Evolutionary conservation across 2,329 filamentous ascomycete genomes (phyloP).

Genomic region (Lachnum nothofagi): DNA sequence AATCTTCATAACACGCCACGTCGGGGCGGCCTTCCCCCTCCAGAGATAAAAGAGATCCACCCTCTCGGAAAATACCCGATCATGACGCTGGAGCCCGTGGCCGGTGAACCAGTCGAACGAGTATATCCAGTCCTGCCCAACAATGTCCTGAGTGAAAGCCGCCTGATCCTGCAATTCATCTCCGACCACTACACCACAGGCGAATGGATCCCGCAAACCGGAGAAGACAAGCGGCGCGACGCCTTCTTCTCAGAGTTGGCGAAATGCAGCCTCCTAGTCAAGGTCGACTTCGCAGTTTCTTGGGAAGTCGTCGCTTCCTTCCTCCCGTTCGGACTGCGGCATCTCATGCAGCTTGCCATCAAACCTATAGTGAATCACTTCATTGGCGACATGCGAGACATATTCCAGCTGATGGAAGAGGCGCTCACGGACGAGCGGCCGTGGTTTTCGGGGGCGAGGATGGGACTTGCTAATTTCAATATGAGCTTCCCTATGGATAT

Average conservation of each 20-base stretch:
- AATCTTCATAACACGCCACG: conserved; percentile 25
- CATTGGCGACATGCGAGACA: conserved; percentile 14
- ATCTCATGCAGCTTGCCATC: conserved; percentile 18
- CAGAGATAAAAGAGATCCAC: conserved; percentile 19
- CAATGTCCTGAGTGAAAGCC: conserved; percentile 26
- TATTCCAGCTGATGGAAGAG: conserved; percentile 26
- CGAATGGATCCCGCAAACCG: conserved; percentile 18
- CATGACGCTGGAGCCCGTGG: conserved; percentile 15
- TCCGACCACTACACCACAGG: conserved; percentile 24
- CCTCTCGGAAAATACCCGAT: conserved; percentile 30
- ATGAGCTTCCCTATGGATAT: conserved; percentile 30
- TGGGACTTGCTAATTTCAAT: conserved; percentile 31
- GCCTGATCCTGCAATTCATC: conserved; percentile 28
- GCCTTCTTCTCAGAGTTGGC: conserved; percentile 28
- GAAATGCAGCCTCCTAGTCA: conserved; percentile 16
- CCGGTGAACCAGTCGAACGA: not conserved
- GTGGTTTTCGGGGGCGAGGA: conserved; percentile 24
- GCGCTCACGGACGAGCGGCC: conserved; percentile 24
- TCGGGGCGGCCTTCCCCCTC: conserved; percentile 7
- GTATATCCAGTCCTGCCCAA: conserved; percentile 8
- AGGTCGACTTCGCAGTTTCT: not conserved
- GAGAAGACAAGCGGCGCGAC: conserved; percentile 21
- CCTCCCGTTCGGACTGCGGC: conserved; percentile 22
- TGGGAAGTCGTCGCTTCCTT: conserved; percentile 24
- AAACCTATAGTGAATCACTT: conserved; percentile 22